phyloP scores from a whole-genome alignment of 2,329 filamentous ascomycete species.

The Fusarium albidum region DNA sequence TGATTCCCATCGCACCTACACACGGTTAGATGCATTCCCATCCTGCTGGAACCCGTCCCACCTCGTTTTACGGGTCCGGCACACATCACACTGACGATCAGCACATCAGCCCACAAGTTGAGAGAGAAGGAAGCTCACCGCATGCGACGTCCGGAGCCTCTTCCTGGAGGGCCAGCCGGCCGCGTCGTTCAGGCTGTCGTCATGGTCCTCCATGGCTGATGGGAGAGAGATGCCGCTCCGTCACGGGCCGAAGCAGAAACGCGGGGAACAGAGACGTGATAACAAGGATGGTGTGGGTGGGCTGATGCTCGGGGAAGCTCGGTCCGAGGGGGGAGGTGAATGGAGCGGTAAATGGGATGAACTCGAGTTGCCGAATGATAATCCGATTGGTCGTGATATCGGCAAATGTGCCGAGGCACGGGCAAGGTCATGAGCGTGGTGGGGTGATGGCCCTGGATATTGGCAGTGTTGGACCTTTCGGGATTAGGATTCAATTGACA shows the following conservation, averaged over 20 bases:
- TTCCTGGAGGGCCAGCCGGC: conserved; percentile 47
- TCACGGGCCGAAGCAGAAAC: conserved; percentile 44
- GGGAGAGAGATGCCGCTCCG: conserved; percentile 37
- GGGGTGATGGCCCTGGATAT: no score
- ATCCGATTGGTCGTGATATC: no score
- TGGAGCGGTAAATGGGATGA: conserved; percentile 22
- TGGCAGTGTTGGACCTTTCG: no score
- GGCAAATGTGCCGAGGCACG: no score
- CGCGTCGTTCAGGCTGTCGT: conserved; percentile 30
- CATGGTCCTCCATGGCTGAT: conserved; percentile 38
- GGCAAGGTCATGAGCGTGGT: no score
- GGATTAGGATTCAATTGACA: no score
- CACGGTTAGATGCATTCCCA: no score
- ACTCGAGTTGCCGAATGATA: conserved; percentile 11
- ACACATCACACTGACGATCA: conserved; percentile 53
- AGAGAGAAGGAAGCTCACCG: conserved; percentile 46
- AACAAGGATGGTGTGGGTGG: conserved; percentile 14
- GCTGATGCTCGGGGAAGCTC: conserved; percentile 16
- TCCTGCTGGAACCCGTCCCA: no score
- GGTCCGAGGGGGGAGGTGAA: conserved; percentile 22
- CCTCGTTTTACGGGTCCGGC: conserved; percentile 57
- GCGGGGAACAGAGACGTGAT: conserved; percentile 31
- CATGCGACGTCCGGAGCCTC: conserved; percentile 52
- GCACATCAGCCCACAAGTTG: neutral
- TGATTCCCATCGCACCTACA: conserved; percentile 56